Conservation (phyloP, 1,284 basidiomycete genomes). For the Ceratobasidium sp. region DNA sequence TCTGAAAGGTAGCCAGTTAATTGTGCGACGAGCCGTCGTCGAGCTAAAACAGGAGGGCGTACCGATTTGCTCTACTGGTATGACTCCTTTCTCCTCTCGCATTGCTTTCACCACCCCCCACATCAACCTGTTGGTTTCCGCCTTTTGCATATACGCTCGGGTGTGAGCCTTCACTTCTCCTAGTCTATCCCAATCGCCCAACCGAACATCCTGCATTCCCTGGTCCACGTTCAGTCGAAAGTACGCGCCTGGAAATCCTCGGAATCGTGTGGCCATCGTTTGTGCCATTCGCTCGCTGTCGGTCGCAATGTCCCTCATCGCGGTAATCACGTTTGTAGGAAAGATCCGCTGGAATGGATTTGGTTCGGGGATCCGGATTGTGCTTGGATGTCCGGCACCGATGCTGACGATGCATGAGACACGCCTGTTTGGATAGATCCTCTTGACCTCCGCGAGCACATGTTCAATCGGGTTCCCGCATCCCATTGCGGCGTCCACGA, state of each 20-base stretch:
- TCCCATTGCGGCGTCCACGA: conserved; percentile 33
- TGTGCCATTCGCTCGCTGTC: conserved; percentile 29
- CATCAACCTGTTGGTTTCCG: neutral
- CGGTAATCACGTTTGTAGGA: neutral
- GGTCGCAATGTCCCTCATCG: conserved; percentile 4
- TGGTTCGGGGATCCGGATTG: neutral
- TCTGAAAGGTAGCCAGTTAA: neutral
- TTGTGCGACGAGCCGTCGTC: neutral
- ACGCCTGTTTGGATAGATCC: neutral
- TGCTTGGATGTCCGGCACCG: neutral
- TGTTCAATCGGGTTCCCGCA: conserved; percentile 39
- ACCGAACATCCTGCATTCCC: conserved; percentile 19
- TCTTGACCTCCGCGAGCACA: conserved; percentile 23
- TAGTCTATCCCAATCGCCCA: neutral
- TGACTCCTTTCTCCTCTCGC: neutral
- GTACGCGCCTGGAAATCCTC: neutral
- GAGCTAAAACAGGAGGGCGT: neutral
- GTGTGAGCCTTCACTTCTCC: too few relatives aligned
- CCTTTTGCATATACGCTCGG: conserved; percentile 10
- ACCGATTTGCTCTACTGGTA: conserved; percentile 25
- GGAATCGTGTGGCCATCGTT: conserved; percentile 7
- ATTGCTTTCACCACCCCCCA: neutral
- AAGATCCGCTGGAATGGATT: neutral
- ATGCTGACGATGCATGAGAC: conserved; percentile 30
- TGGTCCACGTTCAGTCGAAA: conserved; percentile 32